Conservation (phyloP, 2,329 filamentous ascomycete species). For the Xylariaceae sp. region DNA sequence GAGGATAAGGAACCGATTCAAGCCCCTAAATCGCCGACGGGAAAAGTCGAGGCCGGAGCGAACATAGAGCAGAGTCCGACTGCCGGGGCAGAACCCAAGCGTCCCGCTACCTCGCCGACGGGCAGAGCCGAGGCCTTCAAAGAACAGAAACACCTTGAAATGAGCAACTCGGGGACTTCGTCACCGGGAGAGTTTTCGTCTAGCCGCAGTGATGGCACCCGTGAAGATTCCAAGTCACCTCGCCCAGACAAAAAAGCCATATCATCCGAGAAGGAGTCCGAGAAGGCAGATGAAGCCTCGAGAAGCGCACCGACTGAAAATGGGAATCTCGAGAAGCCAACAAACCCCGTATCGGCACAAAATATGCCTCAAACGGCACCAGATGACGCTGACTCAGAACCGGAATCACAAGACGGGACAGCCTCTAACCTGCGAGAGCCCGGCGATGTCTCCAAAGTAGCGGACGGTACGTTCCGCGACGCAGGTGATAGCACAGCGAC, state of each 20-base stretch:
- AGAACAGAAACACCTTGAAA: slow-evolving; percentile 27
- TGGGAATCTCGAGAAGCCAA: not conserved
- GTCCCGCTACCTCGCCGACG: slow-evolving; percentile 21
- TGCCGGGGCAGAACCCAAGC: slow-evolving; percentile 9
- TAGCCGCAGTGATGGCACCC: slow-evolving; percentile 5
- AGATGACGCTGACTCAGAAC: not conserved
- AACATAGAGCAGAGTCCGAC: slow-evolving; percentile 5
- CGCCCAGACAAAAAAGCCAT: slow-evolving; percentile 16
- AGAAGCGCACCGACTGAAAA: not conserved
- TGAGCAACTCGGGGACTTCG: slow-evolving; percentile 28
- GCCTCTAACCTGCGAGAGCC: slow-evolving; percentile 3
- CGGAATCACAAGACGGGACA: not conserved
- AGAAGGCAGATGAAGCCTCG: slow-evolving; percentile 6
- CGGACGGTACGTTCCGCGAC: slow-evolving; percentile 15
- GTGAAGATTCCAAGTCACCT: slow-evolving; percentile 7
- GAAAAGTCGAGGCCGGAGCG: slow-evolving; percentile 3
- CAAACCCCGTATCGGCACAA: not conserved
- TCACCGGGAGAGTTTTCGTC: slow-evolving; percentile 17
- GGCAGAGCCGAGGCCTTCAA: slow-evolving; percentile 27
- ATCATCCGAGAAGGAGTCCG: slow-evolving; percentile 16
- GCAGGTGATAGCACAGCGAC: slow-evolving; percentile 2
- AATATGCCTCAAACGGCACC: not conserved
- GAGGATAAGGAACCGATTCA: not conserved
- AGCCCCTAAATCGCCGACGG: too few species aligned
- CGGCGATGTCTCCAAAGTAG: slow-evolving; percentile 21